phyloP scores from a whole-genome alignment of 129 eudicot genomes.

The Centaurea solstitialis region DNA sequence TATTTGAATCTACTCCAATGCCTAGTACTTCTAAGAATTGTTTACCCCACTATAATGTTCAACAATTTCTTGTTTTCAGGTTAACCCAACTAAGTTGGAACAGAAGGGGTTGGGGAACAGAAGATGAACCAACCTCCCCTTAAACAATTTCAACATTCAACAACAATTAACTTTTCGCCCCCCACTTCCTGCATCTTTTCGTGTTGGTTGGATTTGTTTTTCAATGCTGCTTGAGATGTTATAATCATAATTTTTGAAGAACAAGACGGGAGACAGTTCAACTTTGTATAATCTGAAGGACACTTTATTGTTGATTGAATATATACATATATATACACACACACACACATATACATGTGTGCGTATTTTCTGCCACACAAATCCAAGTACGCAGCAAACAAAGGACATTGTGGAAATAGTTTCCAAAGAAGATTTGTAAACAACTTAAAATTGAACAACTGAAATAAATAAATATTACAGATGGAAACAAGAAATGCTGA shows the following conservation, averaged over 20 bases:
- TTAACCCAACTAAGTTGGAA: background rate
- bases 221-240: background rate
- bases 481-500: conserved; percentile 7
- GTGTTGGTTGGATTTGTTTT: background rate
- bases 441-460: background rate
- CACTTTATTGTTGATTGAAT: background rate
- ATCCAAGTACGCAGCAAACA: background rate
- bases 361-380: background rate
- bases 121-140: background rate
- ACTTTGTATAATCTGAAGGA: background rate
- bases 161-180: background rate
- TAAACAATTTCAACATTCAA: background rate
- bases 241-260: background rate
- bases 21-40: background rate
- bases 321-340: background rate
- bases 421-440: background rate
- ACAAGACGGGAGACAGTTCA: background rate
- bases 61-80: background rate
- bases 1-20: background rate
- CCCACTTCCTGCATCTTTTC: background rate
- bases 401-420: background rate
- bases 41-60: background rate
- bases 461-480: background rate
- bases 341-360: too few species aligned
- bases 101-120: background rate